Percentiles rank a stretch among this genome's conserved stretches.
These are phyloP conservation scores for Xylaria scruposa DNA, from an alignment of 495 filamentous ascomycete species.

Conservation along the genomic window DNA sequence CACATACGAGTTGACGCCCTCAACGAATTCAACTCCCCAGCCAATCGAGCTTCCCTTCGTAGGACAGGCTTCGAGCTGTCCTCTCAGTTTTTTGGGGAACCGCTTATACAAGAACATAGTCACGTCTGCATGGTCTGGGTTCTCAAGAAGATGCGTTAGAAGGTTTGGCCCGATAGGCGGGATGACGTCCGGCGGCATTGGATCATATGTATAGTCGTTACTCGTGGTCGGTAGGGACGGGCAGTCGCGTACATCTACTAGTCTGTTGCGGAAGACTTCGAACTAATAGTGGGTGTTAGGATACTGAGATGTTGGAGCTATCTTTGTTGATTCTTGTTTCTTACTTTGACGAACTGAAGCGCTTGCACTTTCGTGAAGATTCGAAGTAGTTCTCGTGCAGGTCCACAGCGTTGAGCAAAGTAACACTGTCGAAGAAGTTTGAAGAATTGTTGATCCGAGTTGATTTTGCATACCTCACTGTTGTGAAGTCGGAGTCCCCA, in stretches of 20 bases:
- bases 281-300: neutral
- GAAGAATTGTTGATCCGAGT: conserved; percentile 21
- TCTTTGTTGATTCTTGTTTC: neutral
- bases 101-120: conserved; percentile 12
- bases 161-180: conserved; percentile 17
- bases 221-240: conserved; percentile 2
- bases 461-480: conserved; percentile 14
- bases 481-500: conserved; percentile 20
- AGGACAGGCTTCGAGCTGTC: conserved; percentile 19
- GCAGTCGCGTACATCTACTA: conserved; percentile 16
- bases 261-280: conserved; percentile 18
- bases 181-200: conserved; percentile 13
- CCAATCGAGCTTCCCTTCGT: conserved; percentile 19
- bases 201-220: conserved; percentile 12
- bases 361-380: conserved; percentile 8
- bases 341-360: conserved; percentile 16
- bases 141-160: conserved; percentile 19
- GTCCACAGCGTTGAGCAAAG: neutral
- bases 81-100: conserved; percentile 13
- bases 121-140: conserved; percentile 18
- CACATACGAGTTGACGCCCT: conserved; percentile 18
- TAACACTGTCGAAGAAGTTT: conserved; percentile 17
- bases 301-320: neutral
- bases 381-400: neutral
- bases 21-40: conserved; percentile 14